Conservation (phyloP, 2,329 filamentous ascomycete species). For the Alternaria longipes region DNA sequence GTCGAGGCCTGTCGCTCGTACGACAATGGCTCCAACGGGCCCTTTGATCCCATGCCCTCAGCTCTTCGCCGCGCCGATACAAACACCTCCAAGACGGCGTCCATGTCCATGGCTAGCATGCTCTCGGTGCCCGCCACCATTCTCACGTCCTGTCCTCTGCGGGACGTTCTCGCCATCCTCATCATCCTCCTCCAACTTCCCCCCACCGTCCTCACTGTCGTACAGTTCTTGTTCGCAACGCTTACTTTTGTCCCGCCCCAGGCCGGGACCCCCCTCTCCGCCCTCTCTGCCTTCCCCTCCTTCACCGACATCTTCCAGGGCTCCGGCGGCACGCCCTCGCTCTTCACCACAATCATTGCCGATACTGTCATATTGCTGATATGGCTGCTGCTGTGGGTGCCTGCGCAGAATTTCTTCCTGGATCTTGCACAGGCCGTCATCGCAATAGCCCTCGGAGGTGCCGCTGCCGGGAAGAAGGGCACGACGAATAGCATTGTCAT, state of each 20-base stretch:
- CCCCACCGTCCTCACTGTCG: constrained; percentile 83
- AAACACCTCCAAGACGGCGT: constrained; percentile 70
- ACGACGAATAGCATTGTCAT: constrained; percentile 76
- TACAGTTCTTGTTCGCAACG: constrained; percentile 91
- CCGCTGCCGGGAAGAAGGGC: constrained; percentile 73
- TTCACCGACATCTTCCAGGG: constrained; percentile 92
- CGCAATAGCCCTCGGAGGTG: constrained; percentile 87
- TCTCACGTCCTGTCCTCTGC: constrained; percentile 86
- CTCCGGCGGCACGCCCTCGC: constrained; percentile 82
- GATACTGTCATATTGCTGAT: constrained; percentile 83
- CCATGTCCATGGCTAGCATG: constrained; percentile 71
- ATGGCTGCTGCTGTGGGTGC: constrained; percentile 88
- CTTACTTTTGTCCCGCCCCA: constrained; percentile 87
- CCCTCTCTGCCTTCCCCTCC: constrained; percentile 76
- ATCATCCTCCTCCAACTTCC: constrained; percentile 95
- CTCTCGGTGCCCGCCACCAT: constrained; percentile 85
- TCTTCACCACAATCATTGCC: constrained; percentile 84
- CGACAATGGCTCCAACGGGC: constrained; percentile 35
- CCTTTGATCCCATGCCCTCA: constrained; percentile 50
- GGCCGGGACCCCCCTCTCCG: constrained; percentile 77
- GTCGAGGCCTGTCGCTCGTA: constrained; percentile 47
- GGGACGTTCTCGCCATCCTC: constrained; percentile 95
- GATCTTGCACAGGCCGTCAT: constrained; percentile 94
- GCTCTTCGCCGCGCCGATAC: constrained; percentile 71
- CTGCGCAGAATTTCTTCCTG: constrained; percentile 85